These are phyloP conservation scores for Poteriospumella lacustris DNA, from an alignment of 108 stramenopile species.

Conservation along the genomic window DNA sequence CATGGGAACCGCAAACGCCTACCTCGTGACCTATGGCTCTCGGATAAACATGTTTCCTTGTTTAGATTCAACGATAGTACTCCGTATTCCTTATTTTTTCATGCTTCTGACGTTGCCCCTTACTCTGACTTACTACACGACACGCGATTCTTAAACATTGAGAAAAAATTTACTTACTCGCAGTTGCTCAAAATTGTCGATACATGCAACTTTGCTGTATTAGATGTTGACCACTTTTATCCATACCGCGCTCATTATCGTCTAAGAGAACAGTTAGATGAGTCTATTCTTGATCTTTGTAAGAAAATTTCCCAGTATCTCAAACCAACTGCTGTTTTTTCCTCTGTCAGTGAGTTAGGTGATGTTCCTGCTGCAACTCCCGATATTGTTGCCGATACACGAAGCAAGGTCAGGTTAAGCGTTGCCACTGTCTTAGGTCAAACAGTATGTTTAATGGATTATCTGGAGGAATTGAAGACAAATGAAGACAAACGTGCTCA, in stretches of 20 bases:
- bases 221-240: slow-evolving; percentile 8
- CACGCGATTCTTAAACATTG: slow-evolving; percentile 7
- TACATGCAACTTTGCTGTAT: slow-evolving; percentile 8
- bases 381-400: slow-evolving; percentile 7
- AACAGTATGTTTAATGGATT: slow-evolving; percentile 9
- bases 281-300: slow-evolving; percentile 8
- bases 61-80: slow-evolving; percentile 8
- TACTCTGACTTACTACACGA: slow-evolving; percentile 7
- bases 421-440: slow-evolving; percentile 6
- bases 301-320: slow-evolving; percentile 8
- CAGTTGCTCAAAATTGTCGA: slow-evolving; percentile 7
- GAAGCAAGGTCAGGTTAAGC: slow-evolving; percentile 6
- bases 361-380: slow-evolving; percentile 6
- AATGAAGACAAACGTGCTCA: slow-evolving; percentile 7
- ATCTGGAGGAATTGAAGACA: slow-evolving; percentile 7
- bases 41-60: slow-evolving; percentile 7
- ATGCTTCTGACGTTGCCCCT: slow-evolving; percentile 6
- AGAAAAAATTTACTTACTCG: slow-evolving; percentile 9
- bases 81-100: slow-evolving; percentile 8
- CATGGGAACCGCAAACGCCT: slow-evolving; percentile 1
- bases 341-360: slow-evolving; percentile 6
- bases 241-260: slow-evolving; percentile 6
- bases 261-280: slow-evolving; percentile 8
- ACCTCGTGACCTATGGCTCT: slow-evolving; percentile 6
- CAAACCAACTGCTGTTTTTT: slow-evolving; percentile 8